Evolutionary conservation across 1,284 basidiomycete species (phyloP), one percentile per base, ranked within the genome.

Genomic region (Earliella scabrosa): DNA sequence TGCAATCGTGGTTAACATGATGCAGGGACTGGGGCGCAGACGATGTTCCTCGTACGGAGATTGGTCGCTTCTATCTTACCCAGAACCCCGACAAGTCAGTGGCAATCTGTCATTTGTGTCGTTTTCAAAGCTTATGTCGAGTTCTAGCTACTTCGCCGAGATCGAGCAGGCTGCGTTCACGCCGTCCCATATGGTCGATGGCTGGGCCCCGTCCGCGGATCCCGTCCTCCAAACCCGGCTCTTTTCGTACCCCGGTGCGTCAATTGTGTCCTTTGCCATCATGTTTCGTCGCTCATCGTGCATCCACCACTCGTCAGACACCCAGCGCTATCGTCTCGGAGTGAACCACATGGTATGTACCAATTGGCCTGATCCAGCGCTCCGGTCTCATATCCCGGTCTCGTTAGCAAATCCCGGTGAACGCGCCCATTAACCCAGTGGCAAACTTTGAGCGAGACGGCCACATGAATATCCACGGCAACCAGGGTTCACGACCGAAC

Each of bases 51-150:
- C 90, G 91, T 66, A 72, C 72, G 40, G 86, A 97, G 21, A 75
- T 97, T 61, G 95, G 95, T 59, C 93, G 87, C 73, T 73, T 97
- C 57, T 92, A 91, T 20, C 81, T 97, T 61, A 89, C 95, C 75
- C 82, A 91, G 77, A 96, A 96, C 73, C 82, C 86, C 21, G 78
- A 87, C 61, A 93, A 93, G 65, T 66, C 23, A 24, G 60, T 38
- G 7, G 16, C 18, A 10, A 16, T 24, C 31, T 7, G 3, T 24
- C 14, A 13, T 46, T 29, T 20, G 18, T 14, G 21, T 18, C 11
- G 20, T 27, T 26, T 45, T 26, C n/a, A 14, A 18, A 24, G 31
- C 41, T 58, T 29, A 58, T 32, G 29, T 20, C 11, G 21, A 14
- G 9, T 11, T 27, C 21, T 23, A 66, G 65, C 77, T 93, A 91